A percentile compares a stretch with the other conserved stretches of the same genome.
phyloP scores from a whole-genome alignment of 164 flowering plant genomes.

The Amborella trichopoda region DNA sequence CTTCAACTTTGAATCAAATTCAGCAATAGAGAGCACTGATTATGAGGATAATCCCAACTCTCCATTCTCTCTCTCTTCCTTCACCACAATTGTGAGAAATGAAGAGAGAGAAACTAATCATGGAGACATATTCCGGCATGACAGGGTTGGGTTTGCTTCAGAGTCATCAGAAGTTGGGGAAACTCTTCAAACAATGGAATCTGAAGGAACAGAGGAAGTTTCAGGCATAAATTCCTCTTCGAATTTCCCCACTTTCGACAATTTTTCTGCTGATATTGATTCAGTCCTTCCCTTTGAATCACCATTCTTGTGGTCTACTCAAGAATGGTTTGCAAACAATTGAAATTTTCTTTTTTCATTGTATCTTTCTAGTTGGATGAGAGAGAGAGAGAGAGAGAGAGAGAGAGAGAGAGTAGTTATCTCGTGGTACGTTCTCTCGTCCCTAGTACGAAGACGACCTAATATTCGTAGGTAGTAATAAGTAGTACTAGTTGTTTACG shows the following conservation, averaged over 20 bases:
- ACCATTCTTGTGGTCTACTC: too few species aligned
- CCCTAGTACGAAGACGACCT: too few species aligned
- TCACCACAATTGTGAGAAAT: not conserved
- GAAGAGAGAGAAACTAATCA: not conserved
- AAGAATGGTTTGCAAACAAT: too few species aligned
- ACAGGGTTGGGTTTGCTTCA: not conserved
- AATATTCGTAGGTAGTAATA: too few species aligned
- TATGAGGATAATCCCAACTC: not conserved
- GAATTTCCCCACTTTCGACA: not conserved
- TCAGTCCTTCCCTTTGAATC: too few species aligned
- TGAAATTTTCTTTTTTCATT: too few species aligned
- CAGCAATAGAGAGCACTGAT: not conserved
- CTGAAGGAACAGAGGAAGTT: not conserved
- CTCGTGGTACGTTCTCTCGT: too few species aligned
- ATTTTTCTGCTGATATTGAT: not conserved
- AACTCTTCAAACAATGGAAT: not conserved
- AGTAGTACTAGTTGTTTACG: too few species aligned
- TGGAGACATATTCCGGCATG: not conserved
- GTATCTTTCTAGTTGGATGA: too few species aligned
- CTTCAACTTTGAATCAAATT: conserved; percentile 8
- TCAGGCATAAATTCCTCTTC: not conserved
- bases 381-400: too few species aligned
- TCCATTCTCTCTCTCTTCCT: conserved; percentile 1
- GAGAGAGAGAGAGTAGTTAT: too few species aligned
- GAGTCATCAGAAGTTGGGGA: not conserved